These are phyloP conservation scores for Globisporangium irregulare DNA, from an alignment of 352 stramenopile species.

Conservation along the genomic window DNA sequence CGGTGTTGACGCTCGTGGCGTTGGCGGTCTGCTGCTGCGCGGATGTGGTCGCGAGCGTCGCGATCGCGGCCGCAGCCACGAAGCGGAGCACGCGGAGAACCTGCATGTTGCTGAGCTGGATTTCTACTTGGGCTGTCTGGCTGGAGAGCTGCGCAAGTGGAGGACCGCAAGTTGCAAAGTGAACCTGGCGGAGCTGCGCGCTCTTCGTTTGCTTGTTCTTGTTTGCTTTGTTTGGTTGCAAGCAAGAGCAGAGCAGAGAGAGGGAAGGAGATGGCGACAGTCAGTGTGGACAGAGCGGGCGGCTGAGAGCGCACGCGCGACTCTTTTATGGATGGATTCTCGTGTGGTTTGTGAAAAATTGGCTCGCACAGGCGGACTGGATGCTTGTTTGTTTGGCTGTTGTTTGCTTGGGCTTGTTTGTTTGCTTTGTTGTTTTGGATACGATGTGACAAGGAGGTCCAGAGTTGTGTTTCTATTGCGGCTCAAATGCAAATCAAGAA, in stretches of 20 bases:
- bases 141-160: background rate
- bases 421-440: background rate
- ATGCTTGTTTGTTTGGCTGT: background rate
- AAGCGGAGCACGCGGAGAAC: constrained; percentile 16
- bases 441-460: constrained; percentile 8
- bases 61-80: constrained; percentile 9
- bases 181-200: background rate
- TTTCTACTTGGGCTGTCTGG: background rate
- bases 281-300: constrained; percentile 5
- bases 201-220: background rate
- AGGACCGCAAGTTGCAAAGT: constrained; percentile 14
- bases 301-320: constrained; percentile 10
- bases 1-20: constrained; percentile 16
- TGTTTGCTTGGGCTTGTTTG: background rate
- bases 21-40: constrained; percentile 5
- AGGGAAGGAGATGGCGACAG: constrained; percentile 6
- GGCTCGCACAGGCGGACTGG: background rate
- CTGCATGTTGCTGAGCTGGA: constrained; percentile 8
- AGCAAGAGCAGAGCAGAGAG: constrained; percentile 2
- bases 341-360: constrained; percentile 8
- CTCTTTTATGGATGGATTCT: constrained; percentile 12
- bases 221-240: background rate
- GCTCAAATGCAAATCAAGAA: background rate
- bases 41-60: constrained; percentile 5
- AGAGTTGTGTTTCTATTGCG: constrained; percentile 2